Conservation (phyloP, 305 asterid genomes). For the Andrographis paniculata region DNA sequence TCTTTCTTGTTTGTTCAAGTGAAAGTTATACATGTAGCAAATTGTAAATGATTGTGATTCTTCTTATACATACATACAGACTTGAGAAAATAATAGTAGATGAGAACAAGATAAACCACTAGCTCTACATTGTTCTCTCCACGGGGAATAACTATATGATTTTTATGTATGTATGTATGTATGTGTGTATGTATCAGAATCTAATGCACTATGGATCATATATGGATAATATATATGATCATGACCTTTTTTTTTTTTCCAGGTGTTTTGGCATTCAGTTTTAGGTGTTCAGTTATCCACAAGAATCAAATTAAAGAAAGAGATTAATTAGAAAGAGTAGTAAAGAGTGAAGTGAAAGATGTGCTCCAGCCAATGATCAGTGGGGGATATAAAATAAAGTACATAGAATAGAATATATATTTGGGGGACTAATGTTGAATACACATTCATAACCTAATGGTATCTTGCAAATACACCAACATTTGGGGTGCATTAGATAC, state of each 20-base stretch:
- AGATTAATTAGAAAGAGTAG: conserved; percentile 11
- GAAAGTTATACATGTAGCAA: conserved; percentile 11
- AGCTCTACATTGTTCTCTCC: conserved; percentile 11
- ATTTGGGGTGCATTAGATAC: conserved; percentile 49
- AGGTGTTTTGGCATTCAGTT: conserved; percentile 27
- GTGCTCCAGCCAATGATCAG: conserved; percentile 13
- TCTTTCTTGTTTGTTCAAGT: neutral
- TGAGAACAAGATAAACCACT: conserved; percentile 20
- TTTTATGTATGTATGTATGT: too few species aligned
- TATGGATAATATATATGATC: conserved; percentile 4
- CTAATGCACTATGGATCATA: conserved; percentile 2
- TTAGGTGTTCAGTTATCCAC: conserved; percentile 25
- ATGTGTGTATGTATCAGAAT: neutral
- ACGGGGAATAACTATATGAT: neutral
- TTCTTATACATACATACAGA: conserved; percentile 15
- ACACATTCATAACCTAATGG: too few species aligned
- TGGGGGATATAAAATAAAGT: neutral
- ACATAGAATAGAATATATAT: conserved; percentile 16
- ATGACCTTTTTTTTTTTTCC: conserved; percentile 17
- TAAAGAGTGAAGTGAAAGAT: conserved; percentile 16
- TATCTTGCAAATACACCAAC: conserved; percentile 42
- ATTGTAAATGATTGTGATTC: conserved; percentile 10
- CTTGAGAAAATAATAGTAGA: conserved; percentile 13
- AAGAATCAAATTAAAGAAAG: too few species aligned
- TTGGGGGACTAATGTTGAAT: conserved; percentile 18